Percentiles rank a stretch among this genome's conserved stretches.
These are phyloP conservation scores for Passiflora organensis DNA, from an alignment of 345 rosid species.

Conservation along the genomic window DNA sequence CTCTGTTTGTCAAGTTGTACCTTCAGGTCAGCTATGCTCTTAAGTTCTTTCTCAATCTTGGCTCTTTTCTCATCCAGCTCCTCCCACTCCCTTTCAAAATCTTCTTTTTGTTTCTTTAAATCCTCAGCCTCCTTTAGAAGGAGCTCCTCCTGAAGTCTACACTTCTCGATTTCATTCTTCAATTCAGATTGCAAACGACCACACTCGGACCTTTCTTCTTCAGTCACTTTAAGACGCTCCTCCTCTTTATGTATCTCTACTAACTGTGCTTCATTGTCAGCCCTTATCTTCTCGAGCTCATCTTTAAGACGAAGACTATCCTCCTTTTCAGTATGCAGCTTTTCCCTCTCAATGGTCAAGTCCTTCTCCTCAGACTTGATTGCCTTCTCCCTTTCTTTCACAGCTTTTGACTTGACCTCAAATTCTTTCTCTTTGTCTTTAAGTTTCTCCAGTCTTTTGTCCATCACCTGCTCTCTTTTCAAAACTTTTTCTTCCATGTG, in stretches of 20 bases:
- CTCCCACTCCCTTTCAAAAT: slow-evolving; percentile 95
- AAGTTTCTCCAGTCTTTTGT: slow-evolving; percentile 60
- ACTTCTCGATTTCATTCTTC: slow-evolving; percentile 67
- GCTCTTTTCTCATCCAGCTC: slow-evolving; percentile 74
- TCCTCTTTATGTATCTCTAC: slow-evolving; percentile 54
- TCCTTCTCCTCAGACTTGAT: slow-evolving; percentile 55
- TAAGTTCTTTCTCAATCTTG: slow-evolving; percentile 49
- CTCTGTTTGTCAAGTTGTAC: slow-evolving; percentile 62
- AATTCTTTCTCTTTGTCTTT: slow-evolving; percentile 73
- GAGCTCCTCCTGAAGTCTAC: slow-evolving; percentile 65
- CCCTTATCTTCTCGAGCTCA: slow-evolving; percentile 62
- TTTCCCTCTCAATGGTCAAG: slow-evolving; percentile 53
- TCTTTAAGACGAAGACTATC: slow-evolving; percentile 43
- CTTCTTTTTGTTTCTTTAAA: slow-evolving; percentile 73
- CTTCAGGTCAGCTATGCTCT: slow-evolving; percentile 40
- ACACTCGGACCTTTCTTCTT: slow-evolving; percentile 76
- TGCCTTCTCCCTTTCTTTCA: slow-evolving; percentile 68
- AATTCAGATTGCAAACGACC: slow-evolving; percentile 68
- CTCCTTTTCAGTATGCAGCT: slow-evolving; percentile 50
- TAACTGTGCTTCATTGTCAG: slow-evolving; percentile 57
- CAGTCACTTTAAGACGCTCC: slow-evolving; percentile 55
- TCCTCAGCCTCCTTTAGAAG: slow-evolving; percentile 84
- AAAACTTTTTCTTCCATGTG: slow-evolving; percentile 78
- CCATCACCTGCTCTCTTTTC: slow-evolving; percentile 72
- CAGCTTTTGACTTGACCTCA: slow-evolving; percentile 50